These are phyloP conservation scores for Oryza brachyantha DNA, from an alignment of 176 grass and related monocot genomes.

Conservation along the genomic window DNA sequence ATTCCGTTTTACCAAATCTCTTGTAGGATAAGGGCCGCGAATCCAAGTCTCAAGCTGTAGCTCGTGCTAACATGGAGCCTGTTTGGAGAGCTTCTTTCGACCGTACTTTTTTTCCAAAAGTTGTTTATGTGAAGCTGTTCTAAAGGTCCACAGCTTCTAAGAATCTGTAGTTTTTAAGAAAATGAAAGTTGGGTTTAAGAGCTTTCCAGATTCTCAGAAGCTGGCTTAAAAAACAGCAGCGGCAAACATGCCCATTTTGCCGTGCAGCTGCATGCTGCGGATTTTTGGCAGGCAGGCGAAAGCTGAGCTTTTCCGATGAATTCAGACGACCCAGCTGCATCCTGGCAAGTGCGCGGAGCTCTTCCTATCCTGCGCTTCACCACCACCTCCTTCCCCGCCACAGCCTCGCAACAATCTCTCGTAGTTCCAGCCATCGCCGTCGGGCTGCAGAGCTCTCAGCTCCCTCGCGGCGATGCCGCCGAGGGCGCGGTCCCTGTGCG, in stretches of 20 bases:
- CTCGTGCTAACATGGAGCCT: neutral
- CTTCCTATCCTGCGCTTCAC: neutral
- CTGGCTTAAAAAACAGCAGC: too few species aligned
- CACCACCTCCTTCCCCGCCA: neutral
- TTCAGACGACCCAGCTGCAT: constrained; percentile 40
- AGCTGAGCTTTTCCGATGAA: constrained; percentile 8
- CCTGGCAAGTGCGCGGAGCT: constrained; percentile 14
- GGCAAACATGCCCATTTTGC: too few species aligned
- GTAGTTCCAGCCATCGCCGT: neutral
- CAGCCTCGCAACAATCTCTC: constrained; percentile 26
- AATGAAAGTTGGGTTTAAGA: too few species aligned
- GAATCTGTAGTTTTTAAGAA: too few species aligned
- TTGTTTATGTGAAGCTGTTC: too few species aligned
- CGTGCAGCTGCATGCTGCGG: neutral
- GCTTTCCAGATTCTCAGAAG: too few species aligned
- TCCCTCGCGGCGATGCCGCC: constrained; percentile 36
- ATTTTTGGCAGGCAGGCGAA: neutral
- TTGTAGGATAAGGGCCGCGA: neutral
- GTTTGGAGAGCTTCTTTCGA: too few species aligned
- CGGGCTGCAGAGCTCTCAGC: constrained; percentile 27
- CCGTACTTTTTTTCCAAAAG: too few species aligned
- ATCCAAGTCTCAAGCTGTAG: neutral
- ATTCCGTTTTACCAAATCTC: too few species aligned
- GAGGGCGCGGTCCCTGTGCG: constrained; percentile 12
- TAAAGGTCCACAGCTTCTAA: too few species aligned